Conservation (phyloP, 2,329 filamentous ascomycete genomes). For the Colletotrichum navitas region DNA sequence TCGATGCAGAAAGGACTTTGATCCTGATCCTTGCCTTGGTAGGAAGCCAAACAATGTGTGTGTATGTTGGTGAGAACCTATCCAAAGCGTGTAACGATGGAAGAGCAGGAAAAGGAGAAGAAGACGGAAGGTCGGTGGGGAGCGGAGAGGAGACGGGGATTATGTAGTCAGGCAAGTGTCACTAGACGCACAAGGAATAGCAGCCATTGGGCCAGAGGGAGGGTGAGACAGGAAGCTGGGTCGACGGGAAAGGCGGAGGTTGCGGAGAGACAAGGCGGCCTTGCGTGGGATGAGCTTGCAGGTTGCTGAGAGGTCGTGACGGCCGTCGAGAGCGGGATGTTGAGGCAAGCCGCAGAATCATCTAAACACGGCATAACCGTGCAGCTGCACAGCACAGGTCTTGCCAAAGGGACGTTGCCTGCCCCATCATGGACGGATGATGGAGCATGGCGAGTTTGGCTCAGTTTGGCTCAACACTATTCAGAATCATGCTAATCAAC, state of each 20-base stretch:
- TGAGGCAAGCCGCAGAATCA: slow-evolving; percentile 13
- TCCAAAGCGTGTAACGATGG: slow-evolving; percentile 33
- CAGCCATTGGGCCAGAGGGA: slow-evolving; percentile 27
- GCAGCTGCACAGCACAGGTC: not conserved
- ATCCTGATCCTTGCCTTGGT: slow-evolving; percentile 37
- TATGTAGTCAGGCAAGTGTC: slow-evolving; percentile 36
- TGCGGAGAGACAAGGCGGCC: slow-evolving; percentile 26
- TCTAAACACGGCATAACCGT: slow-evolving; percentile 7
- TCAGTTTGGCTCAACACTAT: slow-evolving; percentile 30
- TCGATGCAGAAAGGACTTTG: slow-evolving; percentile 35
- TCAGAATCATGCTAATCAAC: slow-evolving; percentile 32
- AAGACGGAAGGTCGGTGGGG: not conserved
- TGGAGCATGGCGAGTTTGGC: slow-evolving; percentile 28
- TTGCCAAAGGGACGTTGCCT: not conserved
- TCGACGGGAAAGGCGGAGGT: slow-evolving; percentile 23
- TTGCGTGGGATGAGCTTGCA: slow-evolving; percentile 34
- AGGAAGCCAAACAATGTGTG: slow-evolving; percentile 28
- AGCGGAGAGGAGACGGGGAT: slow-evolving; percentile 21
- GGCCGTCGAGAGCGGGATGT: slow-evolving; percentile 21
- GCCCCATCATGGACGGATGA: not conserved
- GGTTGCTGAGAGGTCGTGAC: slow-evolving; percentile 17
- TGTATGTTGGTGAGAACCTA: slow-evolving; percentile 29
- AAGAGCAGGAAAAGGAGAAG: slow-evolving; percentile 17
- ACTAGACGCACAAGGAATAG: slow-evolving; percentile 18
- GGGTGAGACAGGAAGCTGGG: slow-evolving; percentile 34